Base-by-base conservation (phyloP, 345 rosid species). In the Cardiospermum halicacabum region DNA sequence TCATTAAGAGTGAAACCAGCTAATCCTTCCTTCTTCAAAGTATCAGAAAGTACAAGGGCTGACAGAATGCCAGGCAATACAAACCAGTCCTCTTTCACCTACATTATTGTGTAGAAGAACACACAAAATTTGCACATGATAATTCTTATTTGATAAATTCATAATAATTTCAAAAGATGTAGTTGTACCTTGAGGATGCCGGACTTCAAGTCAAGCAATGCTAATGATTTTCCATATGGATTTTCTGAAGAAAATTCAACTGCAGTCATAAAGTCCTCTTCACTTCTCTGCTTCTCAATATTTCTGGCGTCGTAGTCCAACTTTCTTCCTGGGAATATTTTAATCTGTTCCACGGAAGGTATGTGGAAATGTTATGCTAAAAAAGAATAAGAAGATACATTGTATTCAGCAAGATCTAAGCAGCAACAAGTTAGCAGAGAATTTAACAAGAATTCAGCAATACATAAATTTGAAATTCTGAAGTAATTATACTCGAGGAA, bases 201-300 rank as follows among this genome's bases (percentile, higher is more conserved):
- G 9, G 69, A 73, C 69, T 85, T 87, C 54, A 91, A 55, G 83
- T 94, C 82, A n/a, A 91, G 74, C 78, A 94, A 80, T 59, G 89
- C 95, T 64, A 85, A 82, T 40, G 95, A 85, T 71, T 81, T 89
- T 2, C 99, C 99, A 63, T 89, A 94, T 51, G 99, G 96, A 75
- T 83, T 40, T 63, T 82, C 68, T 39, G 74, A 36, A 47, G 99
- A 89, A 69, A 91, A 87, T 60, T 91, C 97, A 72, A 87, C 87
- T 7, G 87, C 87, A 64, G 95, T 91, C 77, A 89, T 37, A 59
- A 78, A 89, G 62, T 87, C 86, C 68, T 78, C 73, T 72, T 85
- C 92, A 15, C 49, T 77, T 73, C 75, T 76, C 58, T 43, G 68
- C 79, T 78, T 84, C 71, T 70, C 71, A 32, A 75, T 67, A 53